These are phyloP conservation scores for Arabis hirsuta DNA, from an alignment of 345 rosid species.

Conservation along the genomic window DNA sequence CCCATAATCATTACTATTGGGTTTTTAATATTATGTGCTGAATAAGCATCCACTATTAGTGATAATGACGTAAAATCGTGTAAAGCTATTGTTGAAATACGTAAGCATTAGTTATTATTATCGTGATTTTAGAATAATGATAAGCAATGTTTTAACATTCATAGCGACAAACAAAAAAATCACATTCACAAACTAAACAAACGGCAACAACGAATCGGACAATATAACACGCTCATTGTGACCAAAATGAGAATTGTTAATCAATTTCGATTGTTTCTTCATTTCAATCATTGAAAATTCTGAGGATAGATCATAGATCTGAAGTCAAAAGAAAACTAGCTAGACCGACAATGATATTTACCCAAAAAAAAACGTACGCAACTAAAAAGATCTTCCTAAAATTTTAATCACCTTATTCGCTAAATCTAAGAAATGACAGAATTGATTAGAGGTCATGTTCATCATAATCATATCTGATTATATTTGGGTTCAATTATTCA, in stretches of 20 bases:
- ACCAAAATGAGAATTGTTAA: neutral
- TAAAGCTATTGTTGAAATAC: conserved; percentile 7
- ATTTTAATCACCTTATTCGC: conserved; percentile 14
- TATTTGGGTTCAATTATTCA: conserved; percentile 27
- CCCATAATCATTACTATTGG: neutral
- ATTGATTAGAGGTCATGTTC: conserved; percentile 27
- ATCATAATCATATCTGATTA: conserved; percentile 21
- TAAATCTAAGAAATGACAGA: conserved; percentile 1
- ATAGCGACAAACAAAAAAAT: neutral
- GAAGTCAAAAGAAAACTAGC: conserved; percentile 23
- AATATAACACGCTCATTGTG: conserved; percentile 9
- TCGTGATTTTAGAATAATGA: conserved; percentile 8
- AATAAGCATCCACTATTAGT: conserved; percentile 6
- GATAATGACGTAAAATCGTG: conserved; percentile 21
- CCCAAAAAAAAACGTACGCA: neutral
- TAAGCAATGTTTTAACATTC: neutral
- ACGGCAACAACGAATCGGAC: conserved; percentile 7
- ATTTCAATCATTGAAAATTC: conserved; percentile 4
- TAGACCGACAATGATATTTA: neutral
- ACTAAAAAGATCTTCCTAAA: neutral
- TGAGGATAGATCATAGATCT: neutral
- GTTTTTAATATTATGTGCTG: neutral
- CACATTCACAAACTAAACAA: conserved; percentile 28
- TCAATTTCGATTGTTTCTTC: conserved; percentile 7
- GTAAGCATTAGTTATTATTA: neutral